Evolutionary conservation across 306 rosid genomes (phyloP).

Genomic region (Vicia sativa): DNA sequence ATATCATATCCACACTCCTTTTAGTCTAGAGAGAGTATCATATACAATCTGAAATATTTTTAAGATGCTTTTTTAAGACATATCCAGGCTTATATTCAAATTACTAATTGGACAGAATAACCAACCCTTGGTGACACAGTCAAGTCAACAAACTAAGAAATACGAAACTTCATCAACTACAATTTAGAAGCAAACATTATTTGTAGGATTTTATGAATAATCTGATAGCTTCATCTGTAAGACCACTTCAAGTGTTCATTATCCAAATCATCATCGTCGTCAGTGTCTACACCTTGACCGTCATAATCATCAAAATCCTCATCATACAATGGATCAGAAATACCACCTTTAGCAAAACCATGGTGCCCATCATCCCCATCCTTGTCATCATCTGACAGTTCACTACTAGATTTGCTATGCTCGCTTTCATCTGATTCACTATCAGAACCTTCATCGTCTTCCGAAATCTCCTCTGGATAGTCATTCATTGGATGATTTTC

Average conservation of each 20-base stretch:
- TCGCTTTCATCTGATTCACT: constrained; percentile 48
- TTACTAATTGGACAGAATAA: no score
- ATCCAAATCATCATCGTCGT: constrained; percentile 34
- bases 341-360: constrained; percentile 24
- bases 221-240: constrained; percentile 36
- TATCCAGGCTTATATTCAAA: no score
- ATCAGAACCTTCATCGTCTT: constrained; percentile 52
- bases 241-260: constrained; percentile 53
- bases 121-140: no score
- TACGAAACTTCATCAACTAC: not conserved
- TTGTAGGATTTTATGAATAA: constrained; percentile 1
- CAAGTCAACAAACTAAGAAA: not conserved
- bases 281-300: constrained; percentile 27
- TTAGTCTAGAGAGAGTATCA: no score
- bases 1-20: no score
- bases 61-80: no score
- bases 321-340: constrained; percentile 41
- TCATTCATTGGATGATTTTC: constrained; percentile 77
- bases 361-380: constrained; percentile 25
- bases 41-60: no score
- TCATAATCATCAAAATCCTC: constrained; percentile 49
- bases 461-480: constrained; percentile 78
- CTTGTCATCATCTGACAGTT: constrained; percentile 39
- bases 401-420: constrained; percentile 22
- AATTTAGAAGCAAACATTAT: not conserved